Evolutionary conservation across 805 yeast genomes (phyloP).

Genomic region (Teunomyces atbi): DNA sequence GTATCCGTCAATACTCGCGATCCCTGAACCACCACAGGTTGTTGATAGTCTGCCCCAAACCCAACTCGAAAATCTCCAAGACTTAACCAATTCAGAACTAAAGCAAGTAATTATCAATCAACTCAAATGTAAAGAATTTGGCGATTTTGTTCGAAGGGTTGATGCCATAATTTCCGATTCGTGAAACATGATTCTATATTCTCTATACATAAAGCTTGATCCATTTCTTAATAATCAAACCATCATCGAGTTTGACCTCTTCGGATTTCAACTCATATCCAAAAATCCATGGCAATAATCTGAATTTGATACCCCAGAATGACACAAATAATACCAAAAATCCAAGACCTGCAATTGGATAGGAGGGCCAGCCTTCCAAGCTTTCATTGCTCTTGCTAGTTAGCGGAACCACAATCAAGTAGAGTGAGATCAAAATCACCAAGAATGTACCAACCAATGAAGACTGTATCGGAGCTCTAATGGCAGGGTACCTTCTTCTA

Average conservation of each 20-base stretch:
- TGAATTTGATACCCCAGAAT: slow-evolving; percentile 58
- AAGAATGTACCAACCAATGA: slow-evolving; percentile 46
- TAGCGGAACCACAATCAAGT: slow-evolving; percentile 53
- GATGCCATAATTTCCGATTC: slow-evolving; percentile 14
- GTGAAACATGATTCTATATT: slow-evolving; percentile 1
- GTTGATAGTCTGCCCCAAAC: background rate
- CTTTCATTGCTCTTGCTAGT: slow-evolving; percentile 41
- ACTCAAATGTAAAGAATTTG: slow-evolving; percentile 14
- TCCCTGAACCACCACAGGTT: background rate
- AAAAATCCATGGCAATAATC: slow-evolving; percentile 44
- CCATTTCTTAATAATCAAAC: slow-evolving; percentile 59
- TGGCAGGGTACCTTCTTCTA: slow-evolving; percentile 47
- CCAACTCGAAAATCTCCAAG: background rate
- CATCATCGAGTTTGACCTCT: slow-evolving; percentile 49
- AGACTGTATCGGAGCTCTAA: slow-evolving; percentile 52
- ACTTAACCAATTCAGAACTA: slow-evolving; percentile 7
- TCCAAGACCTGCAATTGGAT: slow-evolving; percentile 45
- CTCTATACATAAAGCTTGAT: slow-evolving; percentile 26
- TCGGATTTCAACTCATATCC: slow-evolving; percentile 46
- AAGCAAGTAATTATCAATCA: slow-evolving; percentile 5
- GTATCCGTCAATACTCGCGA: background rate
- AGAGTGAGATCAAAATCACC: slow-evolving; percentile 44
- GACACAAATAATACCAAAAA: slow-evolving; percentile 43
- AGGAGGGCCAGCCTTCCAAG: slow-evolving; percentile 45
- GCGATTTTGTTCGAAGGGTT: slow-evolving; percentile 14